Evolutionary conservation across 805 yeast species (phyloP).

Genomic region (Kodamaea nitidulidarum): DNA sequence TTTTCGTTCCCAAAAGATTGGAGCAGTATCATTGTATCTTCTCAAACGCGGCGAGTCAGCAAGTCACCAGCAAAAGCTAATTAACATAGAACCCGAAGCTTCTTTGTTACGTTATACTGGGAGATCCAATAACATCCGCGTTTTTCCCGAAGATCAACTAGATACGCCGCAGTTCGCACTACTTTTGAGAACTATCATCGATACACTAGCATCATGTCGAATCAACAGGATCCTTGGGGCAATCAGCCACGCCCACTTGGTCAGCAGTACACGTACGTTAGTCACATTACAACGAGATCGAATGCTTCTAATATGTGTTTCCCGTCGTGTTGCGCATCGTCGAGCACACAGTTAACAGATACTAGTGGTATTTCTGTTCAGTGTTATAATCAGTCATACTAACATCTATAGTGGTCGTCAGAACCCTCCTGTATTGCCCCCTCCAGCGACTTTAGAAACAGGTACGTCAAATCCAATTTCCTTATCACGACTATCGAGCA

Average conservation of each 20-base stretch:
- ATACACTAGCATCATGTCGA: slow-evolving; percentile 25
- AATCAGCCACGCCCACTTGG: slow-evolving; percentile 40
- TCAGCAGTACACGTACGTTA: slow-evolving; percentile 36
- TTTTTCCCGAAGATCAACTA: not conserved
- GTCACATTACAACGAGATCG: not conserved
- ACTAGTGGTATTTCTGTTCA: too few relatives aligned
- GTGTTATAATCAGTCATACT: not conserved
- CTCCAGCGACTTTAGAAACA: slow-evolving; percentile 52
- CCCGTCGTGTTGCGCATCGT: too few relatives aligned
- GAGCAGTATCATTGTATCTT: not conserved
- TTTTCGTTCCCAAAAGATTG: slow-evolving; percentile 4
- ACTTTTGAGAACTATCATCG: not conserved
- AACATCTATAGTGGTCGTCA: slow-evolving; percentile 41
- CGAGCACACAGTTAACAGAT: too few relatives aligned
- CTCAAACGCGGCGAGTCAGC: not conserved
- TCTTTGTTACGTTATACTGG: not conserved
- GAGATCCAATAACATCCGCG: too few relatives aligned
- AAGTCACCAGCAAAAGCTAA: not conserved
- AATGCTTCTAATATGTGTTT: too few relatives aligned
- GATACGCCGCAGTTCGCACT: not conserved
- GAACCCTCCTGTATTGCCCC: slow-evolving; percentile 58
- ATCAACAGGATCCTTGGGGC: slow-evolving; percentile 41
- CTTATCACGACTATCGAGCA: not conserved
- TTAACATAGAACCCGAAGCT: not conserved
- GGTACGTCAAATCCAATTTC: slow-evolving; percentile 32